Percentiles rank a stretch among this genome's conserved stretches.
Conservation (phyloP, 164 flowering plant genomes). For the Aristolochia contorta region DNA sequence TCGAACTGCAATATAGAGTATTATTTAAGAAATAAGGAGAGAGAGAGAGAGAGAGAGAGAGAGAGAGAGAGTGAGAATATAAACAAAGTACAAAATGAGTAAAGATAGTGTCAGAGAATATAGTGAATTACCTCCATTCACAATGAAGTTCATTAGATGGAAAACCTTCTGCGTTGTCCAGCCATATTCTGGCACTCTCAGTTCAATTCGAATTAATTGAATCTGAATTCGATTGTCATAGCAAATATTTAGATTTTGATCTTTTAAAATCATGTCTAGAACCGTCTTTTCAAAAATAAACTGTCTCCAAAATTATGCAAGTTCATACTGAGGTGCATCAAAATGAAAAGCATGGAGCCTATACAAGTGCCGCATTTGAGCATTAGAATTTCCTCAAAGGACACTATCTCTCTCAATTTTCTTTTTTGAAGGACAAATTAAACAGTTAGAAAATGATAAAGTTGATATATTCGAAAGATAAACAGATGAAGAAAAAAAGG, state of each 20-base stretch:
- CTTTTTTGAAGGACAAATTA: too few relatives aligned
- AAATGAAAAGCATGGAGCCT: too few relatives aligned
- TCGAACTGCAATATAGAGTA: slow-evolving; percentile 50
- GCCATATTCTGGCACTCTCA: slow-evolving; percentile 90
- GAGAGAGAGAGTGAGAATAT: background rate
- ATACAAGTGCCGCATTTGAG: too few relatives aligned
- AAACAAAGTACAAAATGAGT: background rate
- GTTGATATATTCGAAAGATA: too few relatives aligned
- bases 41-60: background rate
- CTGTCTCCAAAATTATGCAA: too few relatives aligned
- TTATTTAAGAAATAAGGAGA: background rate
- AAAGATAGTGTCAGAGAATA: background rate
- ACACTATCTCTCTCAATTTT: too few relatives aligned
- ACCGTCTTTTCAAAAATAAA: too few relatives aligned
- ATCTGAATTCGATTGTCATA: slow-evolving; percentile 33
- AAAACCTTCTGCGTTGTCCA: slow-evolving; percentile 99
- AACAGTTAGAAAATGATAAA: too few relatives aligned
- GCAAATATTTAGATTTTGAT: background rate
- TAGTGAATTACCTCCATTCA: slow-evolving; percentile 72
- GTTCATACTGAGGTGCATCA: too few relatives aligned
- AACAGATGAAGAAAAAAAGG: too few relatives aligned
- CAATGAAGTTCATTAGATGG: slow-evolving; percentile 94
- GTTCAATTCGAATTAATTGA: slow-evolving; percentile 77
- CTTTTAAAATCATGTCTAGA: background rate
- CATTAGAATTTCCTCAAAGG: too few relatives aligned